phyloP scores from a whole-genome alignment of 139 green algal genomes.

The Chlorella sp. region DNA sequence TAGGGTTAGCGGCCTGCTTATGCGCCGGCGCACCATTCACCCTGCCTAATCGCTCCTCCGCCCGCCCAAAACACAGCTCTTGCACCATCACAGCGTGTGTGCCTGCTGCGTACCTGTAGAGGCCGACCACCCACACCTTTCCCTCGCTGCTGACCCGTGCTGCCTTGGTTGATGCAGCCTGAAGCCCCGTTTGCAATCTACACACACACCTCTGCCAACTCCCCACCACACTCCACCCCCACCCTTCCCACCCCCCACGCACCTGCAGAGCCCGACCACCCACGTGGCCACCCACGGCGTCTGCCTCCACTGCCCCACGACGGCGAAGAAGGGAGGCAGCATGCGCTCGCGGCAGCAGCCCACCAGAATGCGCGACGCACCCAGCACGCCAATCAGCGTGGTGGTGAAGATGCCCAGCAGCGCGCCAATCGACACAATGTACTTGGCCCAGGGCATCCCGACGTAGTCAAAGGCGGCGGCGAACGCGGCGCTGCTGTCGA shows the following conservation, averaged over 20 bases:
- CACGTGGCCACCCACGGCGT: constrained; percentile 26
- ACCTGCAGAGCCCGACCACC: constrained; percentile 11
- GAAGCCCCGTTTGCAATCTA: no score
- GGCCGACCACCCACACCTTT: no score
- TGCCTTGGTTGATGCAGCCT: no score
- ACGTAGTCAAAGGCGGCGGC: constrained; percentile 33
- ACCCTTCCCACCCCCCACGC: no score
- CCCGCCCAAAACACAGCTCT: no score
- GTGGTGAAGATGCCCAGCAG: not conserved
- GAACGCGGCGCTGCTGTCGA: constrained; percentile 44
- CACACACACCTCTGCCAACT: no score
- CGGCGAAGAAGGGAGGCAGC: constrained; percentile 29
- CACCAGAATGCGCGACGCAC: constrained; percentile 23
- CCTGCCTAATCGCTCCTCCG: no score
- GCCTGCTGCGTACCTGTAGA: no score
- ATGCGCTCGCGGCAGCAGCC: constrained; percentile 27
- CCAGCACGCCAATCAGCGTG: not conserved
- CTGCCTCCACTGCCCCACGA: constrained; percentile 10
- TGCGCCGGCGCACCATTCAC: no score
- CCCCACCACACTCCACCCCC: no score
- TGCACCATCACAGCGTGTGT: no score
- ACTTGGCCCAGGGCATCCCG: constrained; percentile 24
- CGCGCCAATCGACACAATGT: not conserved
- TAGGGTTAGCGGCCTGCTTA: not conserved
- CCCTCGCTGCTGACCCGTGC: no score